Evolutionary conservation across 2,329 filamentous ascomycete species (phyloP), one percentile per base, ranked within the genome.

Genomic region (Neocatenulostroma microsporum): DNA sequence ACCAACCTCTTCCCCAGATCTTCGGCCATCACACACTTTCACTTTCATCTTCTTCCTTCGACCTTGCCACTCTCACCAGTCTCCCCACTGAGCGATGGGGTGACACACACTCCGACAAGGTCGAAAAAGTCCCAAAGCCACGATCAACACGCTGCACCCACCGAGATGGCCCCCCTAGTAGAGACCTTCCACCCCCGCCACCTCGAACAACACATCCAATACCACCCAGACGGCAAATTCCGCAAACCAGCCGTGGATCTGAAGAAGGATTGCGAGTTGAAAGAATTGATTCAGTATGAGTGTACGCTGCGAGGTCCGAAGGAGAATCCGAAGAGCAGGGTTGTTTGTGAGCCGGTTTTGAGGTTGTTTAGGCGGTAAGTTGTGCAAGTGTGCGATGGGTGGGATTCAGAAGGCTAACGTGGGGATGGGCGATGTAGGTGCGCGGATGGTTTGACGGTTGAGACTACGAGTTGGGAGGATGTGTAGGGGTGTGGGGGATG

Each of bases 271-370:
- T 81, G 77, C 55, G 58, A 68, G 39, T 58, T 80, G 26, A 63
- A 73, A 47, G 73, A 80, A 54, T 57, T 81, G 57, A 61, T 74
- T 30, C 77, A 82, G 59, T 80, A 78, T 53, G 69, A 69, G 18
- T 82, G 78, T 58, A 68, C 76, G 51, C 60, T 76, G 8, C 61
- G 68, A 7, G 57, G 63, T 23, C 61, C 65, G 34, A 56, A 54
- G 29, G 58, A 64, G 21, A 51, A 60, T 34, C 61, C 58, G 13
- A 52, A 55, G 34, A 61, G 65, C 3, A 58, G 62, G 3, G 58
- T 73, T 18, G 55, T 72, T 4, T 80, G 76, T 50, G 61, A 69
- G 53, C 72, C 73, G n/a, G 60, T 80, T 19, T 64, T 77, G 50
- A 59, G 75, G 53, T 57, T 77, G 34, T 76, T 79, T 56, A 61